Conservation (phyloP, 805 yeast genomes). For the Kluyveromyces starmeri region DNA sequence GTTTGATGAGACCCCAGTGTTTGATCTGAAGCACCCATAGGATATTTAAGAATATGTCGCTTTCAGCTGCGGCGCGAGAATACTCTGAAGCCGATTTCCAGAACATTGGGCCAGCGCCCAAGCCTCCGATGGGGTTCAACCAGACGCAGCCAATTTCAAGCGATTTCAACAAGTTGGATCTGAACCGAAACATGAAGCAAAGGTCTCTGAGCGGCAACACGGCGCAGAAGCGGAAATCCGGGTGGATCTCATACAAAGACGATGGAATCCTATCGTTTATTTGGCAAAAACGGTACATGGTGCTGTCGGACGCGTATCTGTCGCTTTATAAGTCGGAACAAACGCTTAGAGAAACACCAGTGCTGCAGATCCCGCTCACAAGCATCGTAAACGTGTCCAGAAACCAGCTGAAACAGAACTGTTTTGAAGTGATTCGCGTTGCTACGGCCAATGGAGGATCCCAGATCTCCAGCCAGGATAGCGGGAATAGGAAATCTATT, state of each 20-base stretch:
- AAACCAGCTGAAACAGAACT: slow-evolving; percentile 63
- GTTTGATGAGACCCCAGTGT: too few species aligned
- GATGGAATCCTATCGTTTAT: slow-evolving; percentile 83
- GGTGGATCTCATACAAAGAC: slow-evolving; percentile 90
- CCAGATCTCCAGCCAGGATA: slow-evolving; percentile 7
- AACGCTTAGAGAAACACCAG: slow-evolving; percentile 33
- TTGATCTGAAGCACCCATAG: too few species aligned
- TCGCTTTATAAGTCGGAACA: slow-evolving; percentile 66
- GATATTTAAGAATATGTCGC: slow-evolving; percentile 33
- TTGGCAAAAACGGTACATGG: slow-evolving; percentile 86
- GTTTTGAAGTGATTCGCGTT: slow-evolving; percentile 57
- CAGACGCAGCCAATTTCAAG: slow-evolving; percentile 30
- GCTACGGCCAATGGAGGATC: slow-evolving; percentile 1
- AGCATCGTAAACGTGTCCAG: slow-evolving; percentile 57
- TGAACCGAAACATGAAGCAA: slow-evolving; percentile 11
- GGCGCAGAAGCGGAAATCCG: slow-evolving; percentile 30
- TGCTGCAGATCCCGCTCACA: slow-evolving; percentile 45
- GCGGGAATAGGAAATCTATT: slow-evolving; percentile 45
- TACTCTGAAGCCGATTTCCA: slow-evolving; percentile 40
- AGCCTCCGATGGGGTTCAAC: slow-evolving; percentile 37
- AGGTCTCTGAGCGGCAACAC: slow-evolving; percentile 6
- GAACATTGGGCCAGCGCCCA: slow-evolving; percentile 49
- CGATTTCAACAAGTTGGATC: slow-evolving; percentile 26
- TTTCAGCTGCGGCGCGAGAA: slow-evolving; percentile 37
- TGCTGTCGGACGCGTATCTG: slow-evolving; percentile 64